Evolutionary conservation across 2,329 filamentous ascomycete genomes (phyloP).

Genomic region (Phialophora tarda): DNA sequence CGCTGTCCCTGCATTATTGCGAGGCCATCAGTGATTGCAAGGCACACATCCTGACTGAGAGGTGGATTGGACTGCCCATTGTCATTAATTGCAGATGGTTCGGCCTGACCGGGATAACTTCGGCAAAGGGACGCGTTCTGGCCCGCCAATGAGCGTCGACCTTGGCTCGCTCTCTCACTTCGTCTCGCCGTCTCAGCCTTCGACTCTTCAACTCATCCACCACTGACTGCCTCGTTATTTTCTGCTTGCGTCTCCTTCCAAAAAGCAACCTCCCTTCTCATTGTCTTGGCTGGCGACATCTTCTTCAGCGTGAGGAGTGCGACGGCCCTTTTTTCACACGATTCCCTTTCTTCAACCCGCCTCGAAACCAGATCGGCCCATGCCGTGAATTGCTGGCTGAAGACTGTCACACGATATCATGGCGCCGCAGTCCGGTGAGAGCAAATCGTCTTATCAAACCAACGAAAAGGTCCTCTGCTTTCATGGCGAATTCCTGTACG

Average conservation of each 20-base stretch:
- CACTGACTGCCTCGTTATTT: neutral
- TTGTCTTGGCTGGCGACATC: neutral
- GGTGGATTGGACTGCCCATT: neutral
- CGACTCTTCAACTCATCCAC: conserved; percentile 8
- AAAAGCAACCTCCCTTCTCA: neutral
- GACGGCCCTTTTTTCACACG: neutral
- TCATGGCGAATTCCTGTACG: conserved; percentile 95
- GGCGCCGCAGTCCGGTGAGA: conserved; percentile 54
- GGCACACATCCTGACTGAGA: neutral
- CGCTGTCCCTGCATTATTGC: neutral
- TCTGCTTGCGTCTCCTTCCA: neutral
- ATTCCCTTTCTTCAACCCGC: neutral
- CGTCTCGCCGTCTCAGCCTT: neutral
- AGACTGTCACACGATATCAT: conserved; percentile 59
- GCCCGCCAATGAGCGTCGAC: conserved; percentile 21
- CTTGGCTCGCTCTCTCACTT: conserved; percentile 8
- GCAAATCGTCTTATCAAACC: conserved; percentile 64
- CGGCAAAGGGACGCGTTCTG: conserved; percentile 19
- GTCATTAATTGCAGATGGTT: neutral
- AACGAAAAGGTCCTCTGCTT: conserved; percentile 97
- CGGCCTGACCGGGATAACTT: neutral
- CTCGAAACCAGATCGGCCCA: neutral
- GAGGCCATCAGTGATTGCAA: neutral
- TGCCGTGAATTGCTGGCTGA: conserved; percentile 7
- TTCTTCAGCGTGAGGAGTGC: neutral